Base-by-base conservation (phyloP, 441 rosid genomes). In the Adansonia gregorii region DNA sequence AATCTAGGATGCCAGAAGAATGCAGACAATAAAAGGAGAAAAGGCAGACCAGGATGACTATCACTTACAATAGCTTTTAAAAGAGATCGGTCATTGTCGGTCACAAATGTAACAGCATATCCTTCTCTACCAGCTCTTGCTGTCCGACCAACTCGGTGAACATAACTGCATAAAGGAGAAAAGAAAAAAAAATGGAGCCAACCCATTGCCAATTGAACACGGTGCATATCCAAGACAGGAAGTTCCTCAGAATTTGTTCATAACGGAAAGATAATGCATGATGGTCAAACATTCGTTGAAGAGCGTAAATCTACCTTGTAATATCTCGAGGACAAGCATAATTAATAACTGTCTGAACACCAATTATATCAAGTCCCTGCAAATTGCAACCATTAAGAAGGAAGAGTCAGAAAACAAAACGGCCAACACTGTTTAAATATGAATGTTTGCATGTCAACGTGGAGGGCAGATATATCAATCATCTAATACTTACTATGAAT, bases 51-150 rank as follows among this genome's bases (percentile, higher is more conserved):
- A 65, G 59, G 66, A 73, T 81, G 73, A 78, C 31, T 24, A 73
- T 65, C 75, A 72, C 98, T 92, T 79, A 94, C 99, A 85, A 97
- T 94, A 82, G 97, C 87, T 93, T 94, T 97, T 78, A 94, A 81
- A 68, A 97, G 94, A 76, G 99, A 90, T 19, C 97, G 92, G 74
- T 97, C 98, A 83, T 84, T 92, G 82, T 97, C 99, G 43, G 98
- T 91, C 82, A 94, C 84, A 81, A 97, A 92, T 39, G 98, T 97
- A 77, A 97, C 98, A 65, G 99, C 99, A 82, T 89, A 97, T 79
- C 99, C 98, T 86, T 93, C 91, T 84, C 97, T 91, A 15, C 99
- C 98, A 78, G 98, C 99, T 91, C 98, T 89, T 70, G 98, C 98
- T 63, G 98, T 94, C 72, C 97, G 93, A 77, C 98, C 98, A 11